Evolutionary conservation across 2,329 filamentous ascomycete species (phyloP).

Genomic region (Aspergillus sojae): DNA sequence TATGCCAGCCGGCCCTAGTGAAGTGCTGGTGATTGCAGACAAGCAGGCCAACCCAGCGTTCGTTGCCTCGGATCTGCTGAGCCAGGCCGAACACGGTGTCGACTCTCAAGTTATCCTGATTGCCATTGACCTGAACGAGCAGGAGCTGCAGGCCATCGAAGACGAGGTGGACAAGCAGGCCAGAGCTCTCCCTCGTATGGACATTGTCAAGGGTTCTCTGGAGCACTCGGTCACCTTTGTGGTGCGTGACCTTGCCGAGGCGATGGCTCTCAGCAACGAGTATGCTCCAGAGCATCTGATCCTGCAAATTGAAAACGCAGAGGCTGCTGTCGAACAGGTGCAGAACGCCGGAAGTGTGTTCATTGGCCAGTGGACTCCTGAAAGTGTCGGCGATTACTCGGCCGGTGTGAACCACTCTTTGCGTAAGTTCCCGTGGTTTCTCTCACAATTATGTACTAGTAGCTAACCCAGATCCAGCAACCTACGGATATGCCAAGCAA

Average conservation of each 20-base stretch:
- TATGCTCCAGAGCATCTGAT: constrained; percentile 98
- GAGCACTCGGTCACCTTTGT: constrained; percentile 87
- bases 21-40: constrained; percentile 95
- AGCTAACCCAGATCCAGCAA: constrained; percentile 61
- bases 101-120: constrained; percentile 95
- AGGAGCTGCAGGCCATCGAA: constrained; percentile 79
- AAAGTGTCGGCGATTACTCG: constrained; percentile 97
- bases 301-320: constrained; percentile 79
- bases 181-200: constrained; percentile 80
- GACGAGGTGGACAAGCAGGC: constrained; percentile 89
- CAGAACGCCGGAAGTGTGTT: constrained; percentile 96
- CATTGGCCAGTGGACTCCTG: constrained; percentile 92
- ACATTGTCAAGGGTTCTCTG: constrained; percentile 89
- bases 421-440: constrained; percentile 64
- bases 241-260: constrained; percentile 70
- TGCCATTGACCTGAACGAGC: constrained; percentile 75
- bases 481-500: constrained; percentile 96
- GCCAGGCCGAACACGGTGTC: constrained; percentile 93
- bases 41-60: constrained; percentile 86
- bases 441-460: neutral
- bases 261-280: constrained; percentile 81
- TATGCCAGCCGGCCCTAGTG: constrained; percentile 96
- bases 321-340: constrained; percentile 73
- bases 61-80: constrained; percentile 90
- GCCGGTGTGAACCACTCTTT: constrained; percentile 97